Evolutionary conservation across 225 moss, liverwort and hornwort species (phyloP), one percentile per base, ranked within the genome.

Genomic region (Sphagnum contortum): DNA sequence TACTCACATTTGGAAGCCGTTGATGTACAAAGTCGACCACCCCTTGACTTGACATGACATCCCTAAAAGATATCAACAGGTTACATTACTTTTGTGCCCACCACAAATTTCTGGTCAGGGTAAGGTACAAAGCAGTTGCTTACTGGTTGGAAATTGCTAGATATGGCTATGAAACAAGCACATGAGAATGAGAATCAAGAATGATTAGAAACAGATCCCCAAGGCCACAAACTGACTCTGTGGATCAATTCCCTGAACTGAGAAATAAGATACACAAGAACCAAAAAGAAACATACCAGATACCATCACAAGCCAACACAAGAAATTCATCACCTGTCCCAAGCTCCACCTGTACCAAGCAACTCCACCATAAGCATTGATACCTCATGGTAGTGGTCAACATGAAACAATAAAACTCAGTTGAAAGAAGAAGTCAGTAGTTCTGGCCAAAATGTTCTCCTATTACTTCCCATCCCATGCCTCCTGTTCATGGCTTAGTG

Each of bases 261-360:
- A 29, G 29, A 29, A 29, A 29, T 29, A 29, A 29, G 29, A 29
- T 29, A 29, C 29, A 29, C 29, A 29, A 29, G 29, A 29, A 29
- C 29, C 29, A 29, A 9, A 12, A 56, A 14, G 12, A 3, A 5
- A 66, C 57, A 11, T 84, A 84, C 84, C 84, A 84, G 63, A 84
- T 80, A 72, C 84, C 77, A 64, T 84, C 84, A 73, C 80, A 84
- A 52, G 80, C 84, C 61, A 84, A 75, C 61, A 84, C 84, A 49
- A 84, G 72, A 59, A 84, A 80, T 50, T 84, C 84, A 71, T 80
- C 80, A 9, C 70, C 77, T n/a, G 68, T 71, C 70, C 53, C 73
- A 77, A 80, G 80, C 29, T 80, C 77, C 66, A 73, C 73, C 84
- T 84, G 75, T 8, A 57, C 11, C 52, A 65, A 73, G 49, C 59